A percentile compares a stretch with the other conserved stretches of the same genome.
Evolutionary conservation across 1,139 yeast species (phyloP).

Genomic region (Blastobotrys capitulatus): DNA sequence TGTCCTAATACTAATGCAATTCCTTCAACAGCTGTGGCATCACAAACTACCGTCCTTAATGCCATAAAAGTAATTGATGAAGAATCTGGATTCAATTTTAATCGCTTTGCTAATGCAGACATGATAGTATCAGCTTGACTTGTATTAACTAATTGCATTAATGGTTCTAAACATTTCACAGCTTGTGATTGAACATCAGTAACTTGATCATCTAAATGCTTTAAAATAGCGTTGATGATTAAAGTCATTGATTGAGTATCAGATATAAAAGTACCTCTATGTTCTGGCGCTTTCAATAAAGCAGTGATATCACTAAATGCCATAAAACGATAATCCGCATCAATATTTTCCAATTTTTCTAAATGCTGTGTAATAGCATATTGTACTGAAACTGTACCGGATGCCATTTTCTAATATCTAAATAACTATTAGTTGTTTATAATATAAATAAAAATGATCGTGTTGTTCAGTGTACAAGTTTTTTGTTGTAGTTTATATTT

Average conservation of each 20-base stretch:
- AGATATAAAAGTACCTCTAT: conserved; percentile 25
- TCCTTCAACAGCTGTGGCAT: conserved; percentile 28
- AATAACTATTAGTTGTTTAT: background rate
- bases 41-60: conserved; percentile 52
- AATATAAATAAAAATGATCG: too few relatives aligned
- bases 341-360: conserved; percentile 39
- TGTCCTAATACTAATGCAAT: conserved; percentile 34
- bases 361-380: conserved; percentile 11
- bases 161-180: conserved; percentile 45
- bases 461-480: background rate
- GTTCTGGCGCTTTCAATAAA: conserved; percentile 34
- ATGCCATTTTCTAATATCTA: background rate
- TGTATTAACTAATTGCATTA: conserved; percentile 29
- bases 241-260: conserved; percentile 28
- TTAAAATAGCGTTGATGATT: conserved; percentile 47
- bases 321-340: conserved; percentile 84
- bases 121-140: conserved; percentile 21
- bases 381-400: background rate
- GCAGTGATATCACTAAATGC: conserved; percentile 71
- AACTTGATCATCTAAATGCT: conserved; percentile 55
- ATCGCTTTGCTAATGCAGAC: conserved; percentile 12
- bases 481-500: background rate
- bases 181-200: conserved; percentile 80
- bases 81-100: conserved; percentile 13
- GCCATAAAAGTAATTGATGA: conserved; percentile 64